Base-by-base conservation (phyloP, 2,329 filamentous ascomycete genomes). In the Cladobotryum protrusum region DNA sequence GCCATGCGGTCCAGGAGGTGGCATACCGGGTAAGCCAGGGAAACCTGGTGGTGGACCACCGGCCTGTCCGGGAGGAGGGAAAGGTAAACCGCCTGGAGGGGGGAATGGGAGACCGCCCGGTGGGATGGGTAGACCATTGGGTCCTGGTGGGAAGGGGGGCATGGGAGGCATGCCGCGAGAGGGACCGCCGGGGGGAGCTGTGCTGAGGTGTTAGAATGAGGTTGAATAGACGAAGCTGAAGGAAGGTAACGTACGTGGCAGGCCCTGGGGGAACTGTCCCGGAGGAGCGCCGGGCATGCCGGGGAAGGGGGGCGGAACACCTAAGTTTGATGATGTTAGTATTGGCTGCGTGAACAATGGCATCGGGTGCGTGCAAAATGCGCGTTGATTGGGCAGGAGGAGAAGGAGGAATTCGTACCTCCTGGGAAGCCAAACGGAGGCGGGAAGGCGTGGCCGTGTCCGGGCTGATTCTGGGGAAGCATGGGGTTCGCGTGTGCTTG, bases 401-500 rank as follows among this genome's bases (percentile, higher is more conserved):
- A 42, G 60, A 59, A 51, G 42, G 64, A 63, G 11, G 68, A 56
- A 60, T 55, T 63, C 65, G 61, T 63, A 63, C 70, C 73, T 54
- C 81, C 81, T 41, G 84, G 82, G 64, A 89, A 85, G 52, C 72
- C 76, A 63, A 84, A 86, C 33, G 81, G 74, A 32, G 76, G 75
- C 46, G 77, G 66, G 55, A 71, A 68, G 58, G 68, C 69, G 19
- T 72, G 73, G 7, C 68, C 49, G 11, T 52, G 49, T 55, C 77
- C 77, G 45, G 81, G 81, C 64, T 84, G 83, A 69, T 83, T 83
- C 63, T 83, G 81, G 11, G 76, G 79, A 44, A 92, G 82, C 82
- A 93, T 89, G 46, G 87, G 91, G 69, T 95, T 96, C 54, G 83
- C 82, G 63, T 84, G 82, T 56, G 86, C 83, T 69, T 96, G 90